These are phyloP conservation scores for Bruguiera sexangula DNA, from an alignment of 345 rosid species.

Conservation along the genomic window DNA sequence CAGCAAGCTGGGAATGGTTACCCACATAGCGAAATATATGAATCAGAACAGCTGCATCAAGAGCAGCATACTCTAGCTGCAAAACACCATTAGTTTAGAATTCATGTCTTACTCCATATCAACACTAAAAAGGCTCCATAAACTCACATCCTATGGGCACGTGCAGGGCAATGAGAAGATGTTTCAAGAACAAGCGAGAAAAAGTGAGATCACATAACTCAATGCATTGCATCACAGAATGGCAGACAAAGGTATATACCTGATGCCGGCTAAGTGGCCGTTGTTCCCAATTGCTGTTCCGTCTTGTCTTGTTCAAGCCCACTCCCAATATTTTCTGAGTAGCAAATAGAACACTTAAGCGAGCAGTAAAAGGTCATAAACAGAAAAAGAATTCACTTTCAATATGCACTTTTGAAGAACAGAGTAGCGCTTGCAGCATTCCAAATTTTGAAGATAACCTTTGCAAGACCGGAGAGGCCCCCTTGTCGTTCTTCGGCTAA, in stretches of 20 bases:
- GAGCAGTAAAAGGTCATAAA: neutral
- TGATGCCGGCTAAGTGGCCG: constrained; percentile 75
- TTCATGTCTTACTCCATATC: neutral
- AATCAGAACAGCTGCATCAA: constrained; percentile 84
- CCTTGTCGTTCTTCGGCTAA: constrained; percentile 66
- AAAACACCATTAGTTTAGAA: constrained; percentile 5
- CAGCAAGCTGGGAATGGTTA: constrained; percentile 38
- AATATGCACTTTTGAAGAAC: neutral
- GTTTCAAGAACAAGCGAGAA: neutral
- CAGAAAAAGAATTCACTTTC: neutral
- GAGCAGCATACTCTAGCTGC: constrained; percentile 94
- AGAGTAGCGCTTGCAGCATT: constrained; percentile 11
- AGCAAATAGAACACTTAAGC: neutral
- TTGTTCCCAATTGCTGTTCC: constrained; percentile 85
- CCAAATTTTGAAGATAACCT: constrained; percentile 41
- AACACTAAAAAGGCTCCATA: neutral
- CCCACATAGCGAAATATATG: constrained; percentile 62
- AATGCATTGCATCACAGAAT: neutral
- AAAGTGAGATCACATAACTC: too few species aligned
- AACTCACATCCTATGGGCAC: neutral
- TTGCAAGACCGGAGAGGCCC: constrained; percentile 78
- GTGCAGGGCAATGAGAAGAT: neutral
- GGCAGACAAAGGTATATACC: constrained; percentile 31
- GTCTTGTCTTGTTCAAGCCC: constrained; percentile 83
- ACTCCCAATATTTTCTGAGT: constrained; percentile 80